Percentiles rank a stretch among this genome's conserved stretches.
phyloP scores from a whole-genome alignment of 2,329 filamentous ascomycete species.

The Biscogniauxia mediterranea region DNA sequence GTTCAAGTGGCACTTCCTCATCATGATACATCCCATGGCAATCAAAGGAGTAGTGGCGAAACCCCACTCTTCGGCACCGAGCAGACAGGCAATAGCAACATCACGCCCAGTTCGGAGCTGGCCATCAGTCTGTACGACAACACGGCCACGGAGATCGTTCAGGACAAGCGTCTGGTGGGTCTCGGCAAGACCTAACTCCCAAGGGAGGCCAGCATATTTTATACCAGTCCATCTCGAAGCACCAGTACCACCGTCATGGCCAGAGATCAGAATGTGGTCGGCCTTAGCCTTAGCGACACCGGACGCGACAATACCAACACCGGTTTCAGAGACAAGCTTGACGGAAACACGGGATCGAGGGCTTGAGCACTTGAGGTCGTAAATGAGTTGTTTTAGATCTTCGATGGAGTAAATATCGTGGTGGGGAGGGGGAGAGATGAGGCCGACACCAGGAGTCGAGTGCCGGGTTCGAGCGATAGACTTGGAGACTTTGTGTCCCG shows the following conservation, averaged over 20 bases:
- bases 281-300: slow-evolving; percentile 98
- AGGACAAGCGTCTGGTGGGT: slow-evolving; percentile 95
- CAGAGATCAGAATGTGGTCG: slow-evolving; percentile 94
- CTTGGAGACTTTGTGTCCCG: slow-evolving; percentile 93
- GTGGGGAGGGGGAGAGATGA: slow-evolving; percentile 93
- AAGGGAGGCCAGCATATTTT: slow-evolving; percentile 95
- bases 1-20: slow-evolving; percentile 68
- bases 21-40: slow-evolving; percentile 95
- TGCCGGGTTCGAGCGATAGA: slow-evolving; percentile 92
- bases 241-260: slow-evolving; percentile 95
- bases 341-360: slow-evolving; percentile 90
- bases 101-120: slow-evolving; percentile 91
- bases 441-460: slow-evolving; percentile 91
- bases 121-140: slow-evolving; percentile 94
- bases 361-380: slow-evolving; percentile 95
- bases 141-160: slow-evolving; percentile 92
- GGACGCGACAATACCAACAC: slow-evolving; percentile 95
- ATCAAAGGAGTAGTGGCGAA: slow-evolving; percentile 94
- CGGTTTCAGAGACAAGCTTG: slow-evolving; percentile 96
- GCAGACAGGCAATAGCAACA: slow-evolving; percentile 88
- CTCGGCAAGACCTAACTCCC: slow-evolving; percentile 94
- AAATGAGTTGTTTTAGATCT: slow-evolving; percentile 95
- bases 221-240: slow-evolving; percentile 98
- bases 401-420: slow-evolving; percentile 99
- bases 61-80: slow-evolving; percentile 97